These are phyloP conservation scores for Macrotyloma uniflorum DNA, from an alignment of 306 rosid species.

Conservation along the genomic window DNA sequence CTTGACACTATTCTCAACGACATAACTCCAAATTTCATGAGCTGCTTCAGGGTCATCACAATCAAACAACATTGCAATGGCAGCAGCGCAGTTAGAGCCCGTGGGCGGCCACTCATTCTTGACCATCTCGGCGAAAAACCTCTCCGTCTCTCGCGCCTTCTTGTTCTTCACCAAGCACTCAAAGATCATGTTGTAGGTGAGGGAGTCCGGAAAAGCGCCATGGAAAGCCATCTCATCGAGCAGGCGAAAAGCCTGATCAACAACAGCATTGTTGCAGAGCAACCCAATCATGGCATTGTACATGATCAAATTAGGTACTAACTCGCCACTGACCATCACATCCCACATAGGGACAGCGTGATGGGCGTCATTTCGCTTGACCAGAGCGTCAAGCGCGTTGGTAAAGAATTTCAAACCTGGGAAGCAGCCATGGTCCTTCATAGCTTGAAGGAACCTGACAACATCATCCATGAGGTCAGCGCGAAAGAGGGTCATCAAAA, in stretches of 20 bases:
- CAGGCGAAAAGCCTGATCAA: conserved; percentile 50
- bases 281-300: conserved; percentile 73
- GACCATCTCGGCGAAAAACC: conserved; percentile 69
- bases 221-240: conserved; percentile 67
- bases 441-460: conserved; percentile 47
- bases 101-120: conserved; percentile 70
- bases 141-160: conserved; percentile 47
- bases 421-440: conserved; percentile 58
- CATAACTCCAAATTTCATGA: conserved; percentile 60
- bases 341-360: conserved; percentile 67
- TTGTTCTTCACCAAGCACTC: conserved; percentile 66
- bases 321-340: conserved; percentile 50
- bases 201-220: conserved; percentile 66
- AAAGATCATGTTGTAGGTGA: conserved; percentile 71
- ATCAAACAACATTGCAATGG: conserved; percentile 62
- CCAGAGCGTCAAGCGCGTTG: conserved; percentile 57
- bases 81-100: conserved; percentile 52
- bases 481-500: conserved; percentile 56
- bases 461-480: conserved; percentile 50
- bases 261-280: conserved; percentile 50
- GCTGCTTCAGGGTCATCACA: conserved; percentile 77
- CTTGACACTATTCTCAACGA: conserved; percentile 55
- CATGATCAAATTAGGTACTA: conserved; percentile 60
- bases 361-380: conserved; percentile 44
- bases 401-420: conserved; percentile 73